Percentiles rank a stretch among this genome's conserved stretches.
Conservation (phyloP, 345 rosid species). For the Microthlaspi erraticum region DNA sequence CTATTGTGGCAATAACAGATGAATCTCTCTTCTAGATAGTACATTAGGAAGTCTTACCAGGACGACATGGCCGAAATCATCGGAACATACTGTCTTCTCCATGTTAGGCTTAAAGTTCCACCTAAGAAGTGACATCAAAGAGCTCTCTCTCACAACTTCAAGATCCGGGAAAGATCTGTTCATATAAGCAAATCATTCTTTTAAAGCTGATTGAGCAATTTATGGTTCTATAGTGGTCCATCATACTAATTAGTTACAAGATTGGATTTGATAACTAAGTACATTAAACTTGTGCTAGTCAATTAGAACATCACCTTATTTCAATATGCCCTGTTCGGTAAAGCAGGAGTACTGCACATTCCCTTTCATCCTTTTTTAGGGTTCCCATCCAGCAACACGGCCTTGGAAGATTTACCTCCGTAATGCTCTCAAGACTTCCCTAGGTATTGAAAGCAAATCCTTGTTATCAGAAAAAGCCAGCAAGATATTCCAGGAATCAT, state of each 20-base stretch:
- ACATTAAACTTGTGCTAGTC: slow-evolving; percentile 24
- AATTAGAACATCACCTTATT: slow-evolving; percentile 58
- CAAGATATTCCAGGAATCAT: slow-evolving; percentile 21
- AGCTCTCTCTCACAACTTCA: slow-evolving; percentile 69
- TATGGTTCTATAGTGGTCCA: slow-evolving; percentile 20
- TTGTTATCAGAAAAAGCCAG: slow-evolving; percentile 42
- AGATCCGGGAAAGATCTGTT: slow-evolving; percentile 82
- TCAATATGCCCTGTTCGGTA: slow-evolving; percentile 77
- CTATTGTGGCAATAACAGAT: slow-evolving; percentile 8
- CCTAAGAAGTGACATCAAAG: slow-evolving; percentile 68
- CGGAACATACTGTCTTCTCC: slow-evolving; percentile 65
- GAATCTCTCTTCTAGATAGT: not conserved
- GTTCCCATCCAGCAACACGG: slow-evolving; percentile 81
- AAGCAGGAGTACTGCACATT: slow-evolving; percentile 62
- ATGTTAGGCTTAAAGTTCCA: slow-evolving; percentile 79
- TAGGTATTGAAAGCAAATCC: slow-evolving; percentile 47
- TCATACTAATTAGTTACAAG: slow-evolving; percentile 16
- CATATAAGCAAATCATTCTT: slow-evolving; percentile 31
- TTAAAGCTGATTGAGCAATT: slow-evolving; percentile 15
- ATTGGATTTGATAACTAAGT: slow-evolving; percentile 17
- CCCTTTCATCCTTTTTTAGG: slow-evolving; percentile 57
- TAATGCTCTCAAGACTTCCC: slow-evolving; percentile 56
- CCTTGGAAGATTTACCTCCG: slow-evolving; percentile 57
- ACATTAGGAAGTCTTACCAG: slow-evolving; percentile 55
- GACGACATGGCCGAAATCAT: slow-evolving; percentile 60